Conservation (phyloP, 1,284 basidiomycete genomes). For the Farysia itapuensis region DNA sequence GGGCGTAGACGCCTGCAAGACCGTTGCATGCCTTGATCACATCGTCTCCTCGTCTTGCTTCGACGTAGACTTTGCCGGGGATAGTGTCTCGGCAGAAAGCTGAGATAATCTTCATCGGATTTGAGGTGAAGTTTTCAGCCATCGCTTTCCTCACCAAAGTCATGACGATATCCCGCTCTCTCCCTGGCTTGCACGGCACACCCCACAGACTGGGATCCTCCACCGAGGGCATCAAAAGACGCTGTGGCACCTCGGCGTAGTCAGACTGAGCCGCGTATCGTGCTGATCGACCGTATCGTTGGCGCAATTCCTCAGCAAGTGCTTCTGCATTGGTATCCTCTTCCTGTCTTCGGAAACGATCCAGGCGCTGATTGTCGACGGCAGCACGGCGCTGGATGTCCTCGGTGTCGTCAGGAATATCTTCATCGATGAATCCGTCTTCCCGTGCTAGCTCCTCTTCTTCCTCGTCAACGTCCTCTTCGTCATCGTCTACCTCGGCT, state of each 20-base stretch:
- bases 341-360: conserved; percentile 73
- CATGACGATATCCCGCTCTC: conserved; percentile 88
- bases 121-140: conserved; percentile 63
- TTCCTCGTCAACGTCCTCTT: conserved; percentile 58
- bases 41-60: conserved; percentile 83
- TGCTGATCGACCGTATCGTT: conserved; percentile 70
- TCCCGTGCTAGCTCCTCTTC: conserved; percentile 58
- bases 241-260: conserved; percentile 77
- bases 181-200: conserved; percentile 88
- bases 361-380: conserved; percentile 73
- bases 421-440: conserved; percentile 75
- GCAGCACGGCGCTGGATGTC: conserved; percentile 66
- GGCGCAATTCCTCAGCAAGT: conserved; percentile 80
- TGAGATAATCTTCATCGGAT: conserved; percentile 80
- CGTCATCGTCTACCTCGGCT: conserved; percentile 76
- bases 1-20: conserved; percentile 81
- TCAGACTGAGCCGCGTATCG: conserved; percentile 64
- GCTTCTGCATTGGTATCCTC: conserved; percentile 82
- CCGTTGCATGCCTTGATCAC: conserved; percentile 84
- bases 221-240: conserved; percentile 93
- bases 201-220: conserved; percentile 96
- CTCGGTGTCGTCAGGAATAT: conserved; percentile 69
- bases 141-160: conserved; percentile 91
- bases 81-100: conserved; percentile 95
- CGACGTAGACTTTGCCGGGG: conserved; percentile 92